Percentiles rank a stretch among this genome's conserved stretches.
Evolutionary conservation across 1,284 basidiomycete species (phyloP).

Genomic region (Moesziomyces parantarcticus): DNA sequence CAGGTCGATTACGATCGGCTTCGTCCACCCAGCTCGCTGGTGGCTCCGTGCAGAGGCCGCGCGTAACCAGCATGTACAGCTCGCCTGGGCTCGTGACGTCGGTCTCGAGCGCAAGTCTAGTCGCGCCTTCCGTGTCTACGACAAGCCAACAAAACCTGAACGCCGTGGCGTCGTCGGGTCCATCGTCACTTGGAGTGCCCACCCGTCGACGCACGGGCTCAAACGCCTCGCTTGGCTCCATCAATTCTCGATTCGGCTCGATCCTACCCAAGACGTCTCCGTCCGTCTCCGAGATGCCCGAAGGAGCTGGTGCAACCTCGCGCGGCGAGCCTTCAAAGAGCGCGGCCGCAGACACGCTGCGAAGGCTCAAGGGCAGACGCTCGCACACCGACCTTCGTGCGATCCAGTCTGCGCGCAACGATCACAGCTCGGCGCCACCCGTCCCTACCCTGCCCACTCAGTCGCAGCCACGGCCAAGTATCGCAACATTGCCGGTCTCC

Average conservation of each 20-base stretch:
- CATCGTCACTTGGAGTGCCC: neutral
- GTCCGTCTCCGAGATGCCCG: constrained; percentile 23
- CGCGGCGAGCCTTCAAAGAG: neutral
- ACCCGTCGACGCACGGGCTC: constrained; percentile 23
- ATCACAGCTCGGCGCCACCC: constrained; percentile 4
- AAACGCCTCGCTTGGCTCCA: constrained; percentile 23
- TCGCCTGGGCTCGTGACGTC: constrained; percentile 14
- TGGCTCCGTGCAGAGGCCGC: constrained; percentile 2
- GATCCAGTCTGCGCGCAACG: constrained; percentile 8
- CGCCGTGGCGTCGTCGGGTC: constrained; percentile 5
- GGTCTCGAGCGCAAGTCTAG: constrained; percentile 7
- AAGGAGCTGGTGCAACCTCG: constrained; percentile 1
- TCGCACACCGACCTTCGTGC: constrained; percentile 17
- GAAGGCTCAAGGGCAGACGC: constrained; percentile 23
- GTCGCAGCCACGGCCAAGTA: neutral
- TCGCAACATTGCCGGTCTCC: constrained; percentile 1
- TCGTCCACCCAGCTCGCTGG: constrained; percentile 9
- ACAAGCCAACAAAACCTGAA: constrained; percentile 21
- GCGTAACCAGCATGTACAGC: constrained; percentile 29
- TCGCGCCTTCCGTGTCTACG: constrained; percentile 12
- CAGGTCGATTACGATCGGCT: constrained; percentile 1
- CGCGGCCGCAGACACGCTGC: constrained; percentile 22
- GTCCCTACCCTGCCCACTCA: constrained; percentile 2
- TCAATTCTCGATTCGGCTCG: constrained; percentile 10
- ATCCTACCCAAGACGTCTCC: constrained; percentile 29